A percentile compares a stretch with the other conserved stretches of the same genome.
phyloP scores from a whole-genome alignment of 1,284 basidiomycete species.

The Moesziomyces sp. region DNA sequence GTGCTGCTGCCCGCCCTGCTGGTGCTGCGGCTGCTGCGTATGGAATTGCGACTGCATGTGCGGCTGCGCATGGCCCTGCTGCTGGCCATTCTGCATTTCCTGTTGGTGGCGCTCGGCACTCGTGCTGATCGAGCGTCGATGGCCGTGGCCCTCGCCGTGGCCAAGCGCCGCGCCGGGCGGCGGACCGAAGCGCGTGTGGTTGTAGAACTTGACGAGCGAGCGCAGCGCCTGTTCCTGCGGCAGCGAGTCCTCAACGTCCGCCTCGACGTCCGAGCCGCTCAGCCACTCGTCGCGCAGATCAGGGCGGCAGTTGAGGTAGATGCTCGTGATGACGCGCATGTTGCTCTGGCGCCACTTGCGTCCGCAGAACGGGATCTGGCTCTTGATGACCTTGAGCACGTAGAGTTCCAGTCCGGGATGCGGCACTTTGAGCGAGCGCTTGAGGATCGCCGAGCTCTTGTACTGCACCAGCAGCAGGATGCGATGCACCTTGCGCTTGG shows the following conservation, averaged over 20 bases:
- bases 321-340: constrained; percentile 99
- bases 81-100: constrained; percentile 13
- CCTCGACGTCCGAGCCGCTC: constrained; percentile 90
- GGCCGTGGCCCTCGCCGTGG: constrained; percentile 46
- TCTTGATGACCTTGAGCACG: constrained; percentile 97
- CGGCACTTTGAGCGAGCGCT: constrained; percentile 90
- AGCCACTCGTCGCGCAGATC: constrained; percentile 98
- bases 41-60: constrained; percentile 11
- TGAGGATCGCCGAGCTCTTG: constrained; percentile 88
- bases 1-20: constrained; percentile 1
- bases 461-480: constrained; percentile 97
- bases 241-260: constrained; percentile 78
- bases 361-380: constrained; percentile 97
- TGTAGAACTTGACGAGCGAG: constrained; percentile 88
- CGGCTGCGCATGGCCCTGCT: neutral
- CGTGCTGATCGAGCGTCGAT: constrained; percentile 55
- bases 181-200: constrained; percentile 66
- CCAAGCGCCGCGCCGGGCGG: constrained; percentile 22
- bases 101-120: constrained; percentile 25
- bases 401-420: constrained; percentile 95
- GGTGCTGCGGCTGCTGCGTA: constrained; percentile 18
- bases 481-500: constrained; percentile 91
- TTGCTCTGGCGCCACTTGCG: constrained; percentile 99
- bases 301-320: constrained; percentile 95
- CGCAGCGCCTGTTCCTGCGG: constrained; percentile 96